phyloP scores from a whole-genome alignment of 208 protist species.

The Endotrypanum monterogeii region DNA sequence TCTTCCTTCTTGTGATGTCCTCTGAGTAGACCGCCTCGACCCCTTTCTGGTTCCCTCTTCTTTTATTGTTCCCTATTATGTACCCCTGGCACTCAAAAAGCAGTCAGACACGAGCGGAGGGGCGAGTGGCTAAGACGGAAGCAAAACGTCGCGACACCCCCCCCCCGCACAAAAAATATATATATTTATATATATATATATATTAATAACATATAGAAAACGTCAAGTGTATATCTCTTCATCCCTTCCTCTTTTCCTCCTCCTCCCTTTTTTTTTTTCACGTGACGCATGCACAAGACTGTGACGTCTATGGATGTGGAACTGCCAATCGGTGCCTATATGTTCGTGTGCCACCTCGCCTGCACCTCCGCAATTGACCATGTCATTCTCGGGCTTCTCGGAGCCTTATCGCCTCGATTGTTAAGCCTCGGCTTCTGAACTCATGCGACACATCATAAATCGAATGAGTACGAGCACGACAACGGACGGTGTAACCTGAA shows the following conservation, averaged over 20 bases:
- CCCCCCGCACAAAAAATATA: not conserved
- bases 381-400: not conserved
- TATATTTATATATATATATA: too few relatives aligned
- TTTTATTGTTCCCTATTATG: not conserved
- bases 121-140: not conserved
- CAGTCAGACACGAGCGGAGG: not conserved
- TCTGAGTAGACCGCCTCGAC: not conserved
- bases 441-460: not conserved
- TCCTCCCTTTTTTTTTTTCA: not conserved
- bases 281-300: not conserved
- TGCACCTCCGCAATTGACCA: not conserved
- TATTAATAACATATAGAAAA: not conserved
- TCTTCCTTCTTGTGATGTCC: not conserved
- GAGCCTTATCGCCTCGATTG: not conserved
- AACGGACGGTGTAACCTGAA: not conserved
- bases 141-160: not conserved
- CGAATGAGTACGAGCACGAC: not conserved
- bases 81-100: not conserved
- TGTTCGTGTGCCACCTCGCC: not conserved
- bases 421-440: not conserved
- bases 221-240: not conserved
- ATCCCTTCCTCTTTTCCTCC: not conserved
- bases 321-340: not conserved
- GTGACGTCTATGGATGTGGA: not conserved
- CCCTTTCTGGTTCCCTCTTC: not conserved